phyloP scores from a whole-genome alignment of 2,329 filamentous ascomycete genomes.

The Calonectria crousiana region DNA sequence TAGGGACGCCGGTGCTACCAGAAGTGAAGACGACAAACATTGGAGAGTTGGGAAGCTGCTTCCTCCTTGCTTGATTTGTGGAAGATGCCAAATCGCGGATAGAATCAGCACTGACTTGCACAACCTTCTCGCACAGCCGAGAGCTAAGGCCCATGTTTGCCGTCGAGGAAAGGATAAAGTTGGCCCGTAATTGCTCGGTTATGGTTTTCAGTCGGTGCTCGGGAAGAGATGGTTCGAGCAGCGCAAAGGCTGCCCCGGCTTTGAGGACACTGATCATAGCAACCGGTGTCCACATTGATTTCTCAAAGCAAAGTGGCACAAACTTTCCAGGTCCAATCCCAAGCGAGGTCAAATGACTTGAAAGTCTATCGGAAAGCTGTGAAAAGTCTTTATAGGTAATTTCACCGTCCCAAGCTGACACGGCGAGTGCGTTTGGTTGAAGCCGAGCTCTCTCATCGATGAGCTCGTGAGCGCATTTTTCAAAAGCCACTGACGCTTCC shows the following conservation, averaged over 20 bases:
- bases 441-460: slow-evolving; percentile 19
- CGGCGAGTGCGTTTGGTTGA: slow-evolving; percentile 28
- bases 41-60: background rate
- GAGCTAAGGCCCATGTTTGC: background rate
- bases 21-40: slow-evolving; percentile 42
- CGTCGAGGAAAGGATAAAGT: background rate
- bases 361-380: slow-evolving; percentile 51
- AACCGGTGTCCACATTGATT: slow-evolving; percentile 39
- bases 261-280: slow-evolving; percentile 42
- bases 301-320: slow-evolving; percentile 36
- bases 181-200: background rate
- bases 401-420: slow-evolving; percentile 42
- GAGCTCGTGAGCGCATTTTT: slow-evolving; percentile 35
- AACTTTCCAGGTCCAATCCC: slow-evolving; percentile 41
- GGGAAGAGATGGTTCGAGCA: slow-evolving; percentile 32
- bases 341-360: slow-evolving; percentile 47
- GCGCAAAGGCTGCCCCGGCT: slow-evolving; percentile 39
- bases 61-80: background rate
- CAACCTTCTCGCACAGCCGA: background rate
- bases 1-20: slow-evolving; percentile 41
- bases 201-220: slow-evolving; percentile 25
- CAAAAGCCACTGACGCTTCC: slow-evolving; percentile 25
- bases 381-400: slow-evolving; percentile 57
- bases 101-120: background rate
- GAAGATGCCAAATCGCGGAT: background rate